phyloP scores from a whole-genome alignment of 2,329 filamentous ascomycete species.

The Zasmidium citrigriseum region DNA sequence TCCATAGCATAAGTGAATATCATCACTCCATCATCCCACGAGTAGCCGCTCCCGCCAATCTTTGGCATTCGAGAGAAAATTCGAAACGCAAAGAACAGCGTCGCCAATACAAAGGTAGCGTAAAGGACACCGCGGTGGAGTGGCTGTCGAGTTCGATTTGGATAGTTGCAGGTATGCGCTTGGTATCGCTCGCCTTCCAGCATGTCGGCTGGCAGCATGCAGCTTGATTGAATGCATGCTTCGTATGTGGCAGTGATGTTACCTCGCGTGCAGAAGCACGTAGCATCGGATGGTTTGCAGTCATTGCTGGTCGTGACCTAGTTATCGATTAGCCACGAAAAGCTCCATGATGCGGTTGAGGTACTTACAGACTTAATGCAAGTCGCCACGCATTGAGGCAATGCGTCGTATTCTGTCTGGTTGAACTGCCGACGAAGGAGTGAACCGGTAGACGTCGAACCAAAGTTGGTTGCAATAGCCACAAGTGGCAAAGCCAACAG shows the following conservation, averaged over 20 bases:
- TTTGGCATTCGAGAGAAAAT: slow-evolving; percentile 16
- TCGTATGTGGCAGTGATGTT: slow-evolving; percentile 2
- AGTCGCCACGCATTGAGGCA: neutral
- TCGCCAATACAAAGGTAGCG: slow-evolving; percentile 15
- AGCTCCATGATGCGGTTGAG: neutral
- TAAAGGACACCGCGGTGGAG: slow-evolving; percentile 17
- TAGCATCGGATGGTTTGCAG: neutral
- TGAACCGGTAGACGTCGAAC: neutral
- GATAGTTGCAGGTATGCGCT: slow-evolving; percentile 9
- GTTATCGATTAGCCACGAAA: neutral
- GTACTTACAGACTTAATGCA: slow-evolving; percentile 1
- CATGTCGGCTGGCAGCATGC: slow-evolving; percentile 2
- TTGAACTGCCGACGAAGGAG: slow-evolving; percentile 1
- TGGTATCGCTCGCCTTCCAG: slow-evolving; percentile 2
- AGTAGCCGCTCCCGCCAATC: slow-evolving; percentile 19
- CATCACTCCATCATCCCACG: slow-evolving; percentile 23
- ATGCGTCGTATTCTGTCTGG: neutral
- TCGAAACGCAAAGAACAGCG: slow-evolving; percentile 17
- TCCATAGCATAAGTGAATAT: slow-evolving; percentile 14
- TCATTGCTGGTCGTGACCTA: neutral
- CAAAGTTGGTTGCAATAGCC: neutral
- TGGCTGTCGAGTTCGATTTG: slow-evolving; percentile 3
- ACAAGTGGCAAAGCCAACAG: neutral
- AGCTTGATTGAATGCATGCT: slow-evolving; percentile 3
- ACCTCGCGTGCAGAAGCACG: slow-evolving; percentile 2